A percentile compares a stretch with the other conserved stretches of the same genome.
phyloP scores from a whole-genome alignment of 495 filamentous ascomycete genomes.

The Hypoxylon lenormandii region DNA sequence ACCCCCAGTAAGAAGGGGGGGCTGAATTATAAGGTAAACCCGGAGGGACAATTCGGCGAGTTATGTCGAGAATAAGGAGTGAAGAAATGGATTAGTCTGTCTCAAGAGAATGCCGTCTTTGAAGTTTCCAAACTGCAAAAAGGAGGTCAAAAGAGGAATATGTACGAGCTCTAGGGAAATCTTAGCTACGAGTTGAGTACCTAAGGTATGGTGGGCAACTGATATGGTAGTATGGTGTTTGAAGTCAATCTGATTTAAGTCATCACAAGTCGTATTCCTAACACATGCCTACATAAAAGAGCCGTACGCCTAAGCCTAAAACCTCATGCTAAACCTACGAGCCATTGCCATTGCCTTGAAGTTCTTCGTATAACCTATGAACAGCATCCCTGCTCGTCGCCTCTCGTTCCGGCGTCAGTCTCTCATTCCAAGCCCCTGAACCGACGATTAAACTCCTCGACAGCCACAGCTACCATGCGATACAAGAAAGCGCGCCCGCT shows the following conservation, averaged over 20 bases:
- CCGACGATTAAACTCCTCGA: constrained; percentile 69
- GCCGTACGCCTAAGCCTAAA: constrained; percentile 5
- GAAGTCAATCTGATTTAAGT: constrained; percentile 18
- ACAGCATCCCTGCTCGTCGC: background rate
- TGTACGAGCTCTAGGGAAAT: background rate
- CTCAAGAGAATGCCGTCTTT: background rate
- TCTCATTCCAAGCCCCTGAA: constrained; percentile 60
- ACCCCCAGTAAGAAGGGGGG: too few relatives aligned
- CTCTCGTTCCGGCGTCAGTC: background rate
- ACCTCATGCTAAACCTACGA: constrained; percentile 4
- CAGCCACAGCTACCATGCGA: constrained; percentile 67
- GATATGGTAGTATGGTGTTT: background rate
- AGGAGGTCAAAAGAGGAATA: too few relatives aligned
- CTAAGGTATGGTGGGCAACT: background rate
- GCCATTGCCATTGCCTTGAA: background rate
- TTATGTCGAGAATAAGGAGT: too few relatives aligned
- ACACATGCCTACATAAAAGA: constrained; percentile 10
- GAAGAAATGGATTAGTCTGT: too few relatives aligned
- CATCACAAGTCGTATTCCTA: constrained; percentile 20
- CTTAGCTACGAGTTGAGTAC: background rate
- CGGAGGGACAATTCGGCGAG: too few relatives aligned
- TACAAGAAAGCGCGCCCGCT: constrained; percentile 88
- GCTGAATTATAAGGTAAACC: too few relatives aligned
- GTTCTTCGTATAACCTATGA: constrained; percentile 2
- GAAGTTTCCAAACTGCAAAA: background rate